Evolutionary conservation across 225 moss, liverwort and hornwort species (phyloP).

Genomic region (Anthoceros angustus): DNA sequence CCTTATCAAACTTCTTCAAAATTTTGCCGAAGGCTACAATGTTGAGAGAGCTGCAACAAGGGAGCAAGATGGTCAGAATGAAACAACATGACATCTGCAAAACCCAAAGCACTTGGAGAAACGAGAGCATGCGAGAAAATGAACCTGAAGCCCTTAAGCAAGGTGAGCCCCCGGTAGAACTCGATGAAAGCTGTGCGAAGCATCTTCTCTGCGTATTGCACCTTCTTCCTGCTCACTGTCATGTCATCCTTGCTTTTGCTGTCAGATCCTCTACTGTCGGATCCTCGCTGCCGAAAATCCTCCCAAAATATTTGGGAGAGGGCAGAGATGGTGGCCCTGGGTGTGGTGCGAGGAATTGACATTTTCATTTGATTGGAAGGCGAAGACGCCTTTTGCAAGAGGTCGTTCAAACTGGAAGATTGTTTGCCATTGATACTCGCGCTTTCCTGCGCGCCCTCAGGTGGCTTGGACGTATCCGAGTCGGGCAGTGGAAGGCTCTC

Average conservation of each 20-base stretch:
- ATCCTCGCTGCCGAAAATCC: slow-evolving; percentile 38
- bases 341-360: slow-evolving; percentile 35
- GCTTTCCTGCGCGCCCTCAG: background rate
- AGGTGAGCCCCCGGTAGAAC: slow-evolving; percentile 56
- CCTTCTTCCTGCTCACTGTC: slow-evolving; percentile 51
- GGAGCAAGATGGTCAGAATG: background rate
- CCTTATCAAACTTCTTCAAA: slow-evolving; percentile 71
- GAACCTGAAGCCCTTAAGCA: slow-evolving; percentile 64
- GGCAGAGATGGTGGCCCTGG: slow-evolving; percentile 52
- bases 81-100: background rate
- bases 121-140: slow-evolving; percentile 4
- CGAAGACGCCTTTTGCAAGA: background rate
- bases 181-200: slow-evolving; percentile 49
- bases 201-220: slow-evolving; percentile 48
- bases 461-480: too few species aligned
- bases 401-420: background rate
- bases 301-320: slow-evolving; percentile 66
- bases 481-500: too few species aligned
- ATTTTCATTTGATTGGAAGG: slow-evolving; percentile 22
- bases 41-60: slow-evolving; percentile 43
- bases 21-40: slow-evolving; percentile 59
- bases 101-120: background rate
- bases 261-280: slow-evolving; percentile 21
- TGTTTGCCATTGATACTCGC: background rate
- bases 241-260: slow-evolving; percentile 25